These are phyloP conservation scores for Periconia macrospinosa DNA, from an alignment of 2,329 filamentous ascomycete species.

Conservation along the genomic window DNA sequence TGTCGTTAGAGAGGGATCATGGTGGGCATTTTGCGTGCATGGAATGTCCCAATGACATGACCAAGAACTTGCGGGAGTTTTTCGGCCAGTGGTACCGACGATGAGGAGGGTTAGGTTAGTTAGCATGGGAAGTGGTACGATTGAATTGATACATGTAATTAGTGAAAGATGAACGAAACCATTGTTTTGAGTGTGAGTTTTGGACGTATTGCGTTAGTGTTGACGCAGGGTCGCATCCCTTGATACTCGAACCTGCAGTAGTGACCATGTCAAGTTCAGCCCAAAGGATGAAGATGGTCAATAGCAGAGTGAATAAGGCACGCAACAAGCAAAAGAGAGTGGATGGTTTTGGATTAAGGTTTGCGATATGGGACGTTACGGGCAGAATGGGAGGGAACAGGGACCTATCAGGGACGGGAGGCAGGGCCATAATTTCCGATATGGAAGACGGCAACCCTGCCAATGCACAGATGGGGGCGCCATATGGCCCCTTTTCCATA, in stretches of 20 bases:
- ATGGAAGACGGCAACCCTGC: not conserved
- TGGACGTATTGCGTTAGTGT: too few relatives aligned
- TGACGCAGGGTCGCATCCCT: too few relatives aligned
- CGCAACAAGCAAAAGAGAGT: too few relatives aligned
- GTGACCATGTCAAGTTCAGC: too few relatives aligned
- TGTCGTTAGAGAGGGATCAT: constrained; percentile 16
- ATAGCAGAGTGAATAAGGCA: too few relatives aligned
- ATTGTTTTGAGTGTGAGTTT: too few relatives aligned
- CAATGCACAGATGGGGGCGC: not conserved
- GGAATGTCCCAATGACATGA: constrained; percentile 28
- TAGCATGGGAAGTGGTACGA: not conserved
- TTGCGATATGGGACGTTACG: too few relatives aligned
- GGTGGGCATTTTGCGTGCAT: constrained; percentile 31
- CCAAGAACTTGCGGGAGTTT: constrained; percentile 25
- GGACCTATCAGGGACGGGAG: not conserved
- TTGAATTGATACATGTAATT: not conserved
- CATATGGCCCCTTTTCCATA: not conserved
- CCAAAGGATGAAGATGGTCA: too few relatives aligned
- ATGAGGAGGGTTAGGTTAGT: not conserved
- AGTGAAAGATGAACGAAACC: not conserved
- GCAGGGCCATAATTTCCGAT: not conserved
- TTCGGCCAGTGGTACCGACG: constrained; percentile 1
- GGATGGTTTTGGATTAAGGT: too few relatives aligned
- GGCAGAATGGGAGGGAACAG: too few relatives aligned
- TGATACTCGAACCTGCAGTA: too few relatives aligned